These are phyloP conservation scores for Wickerhamiella sorbophila DNA, from an alignment of 805 yeast species.

Conservation along the genomic window DNA sequence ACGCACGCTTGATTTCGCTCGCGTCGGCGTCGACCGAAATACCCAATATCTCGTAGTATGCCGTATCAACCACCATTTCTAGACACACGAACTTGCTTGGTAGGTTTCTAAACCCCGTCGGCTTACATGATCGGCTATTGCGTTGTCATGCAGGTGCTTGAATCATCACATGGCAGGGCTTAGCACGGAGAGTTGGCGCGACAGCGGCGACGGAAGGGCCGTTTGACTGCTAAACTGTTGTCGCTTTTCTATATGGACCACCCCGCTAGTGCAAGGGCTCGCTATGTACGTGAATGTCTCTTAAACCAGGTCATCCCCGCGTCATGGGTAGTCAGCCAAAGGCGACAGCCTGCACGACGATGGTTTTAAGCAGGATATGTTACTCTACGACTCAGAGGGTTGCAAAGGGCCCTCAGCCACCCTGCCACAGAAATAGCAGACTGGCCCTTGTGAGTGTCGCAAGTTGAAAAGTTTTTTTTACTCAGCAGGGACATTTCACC, in stretches of 20 bases:
- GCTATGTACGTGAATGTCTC: no score
- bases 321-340: conserved; percentile 61
- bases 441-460: neutral
- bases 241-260: no score
- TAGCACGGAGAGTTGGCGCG: no score
- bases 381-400: conserved; percentile 9
- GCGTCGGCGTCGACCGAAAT: conserved; percentile 57
- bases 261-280: no score
- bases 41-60: conserved; percentile 70
- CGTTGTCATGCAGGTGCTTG: neutral
- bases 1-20: conserved; percentile 81
- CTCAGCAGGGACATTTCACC: neutral
- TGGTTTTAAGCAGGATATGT: conserved; percentile 80
- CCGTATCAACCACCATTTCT: conserved; percentile 69
- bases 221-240: no score
- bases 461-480: neutral
- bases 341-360: conserved; percentile 95
- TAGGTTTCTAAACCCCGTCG: no score
- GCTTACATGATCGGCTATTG: no score
- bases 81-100: no score
- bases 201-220: no score
- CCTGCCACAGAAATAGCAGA: neutral
- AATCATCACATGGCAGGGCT: no score
- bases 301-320: conserved; percentile 79
- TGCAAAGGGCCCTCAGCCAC: neutral